phyloP scores from a whole-genome alignment of 306 rosid genomes.

The Morella rubra region DNA sequence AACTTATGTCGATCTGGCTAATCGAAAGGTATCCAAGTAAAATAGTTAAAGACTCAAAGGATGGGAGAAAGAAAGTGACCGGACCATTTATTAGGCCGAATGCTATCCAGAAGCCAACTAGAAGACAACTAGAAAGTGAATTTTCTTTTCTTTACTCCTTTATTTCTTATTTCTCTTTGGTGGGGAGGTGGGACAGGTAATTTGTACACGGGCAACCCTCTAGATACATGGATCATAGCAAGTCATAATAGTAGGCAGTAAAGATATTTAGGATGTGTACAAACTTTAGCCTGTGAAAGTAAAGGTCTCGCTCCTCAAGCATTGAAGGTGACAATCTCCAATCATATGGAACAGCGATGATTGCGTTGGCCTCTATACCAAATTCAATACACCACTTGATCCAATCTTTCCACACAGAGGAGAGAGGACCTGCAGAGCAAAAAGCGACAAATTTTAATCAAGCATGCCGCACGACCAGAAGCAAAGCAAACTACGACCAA shows the following conservation, averaged over 20 bases:
- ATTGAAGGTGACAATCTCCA: conserved; percentile 90
- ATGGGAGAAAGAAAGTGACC: too few species aligned
- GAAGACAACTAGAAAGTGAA: too few species aligned
- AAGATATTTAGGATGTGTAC: conserved; percentile 31
- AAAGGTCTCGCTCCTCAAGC: conserved; percentile 97
- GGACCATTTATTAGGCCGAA: too few species aligned
- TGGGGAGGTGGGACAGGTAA: neutral
- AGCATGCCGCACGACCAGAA: conserved; percentile 15
- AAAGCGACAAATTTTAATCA: neutral
- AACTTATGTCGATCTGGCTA: too few species aligned
- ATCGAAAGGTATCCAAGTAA: too few species aligned
- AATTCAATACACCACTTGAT: conserved; percentile 97
- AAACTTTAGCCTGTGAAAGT: conserved; percentile 95
- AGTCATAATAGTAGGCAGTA: conserved; percentile 5
- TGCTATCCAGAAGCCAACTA: too few species aligned
- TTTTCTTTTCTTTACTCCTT: neutral
- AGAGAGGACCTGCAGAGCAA: conserved; percentile 76
- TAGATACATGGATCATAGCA: conserved; percentile 13
- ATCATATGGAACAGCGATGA: conserved; percentile 95
- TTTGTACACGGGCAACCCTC: conserved; percentile 7
- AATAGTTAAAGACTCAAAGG: too few species aligned
- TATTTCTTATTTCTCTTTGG: neutral
- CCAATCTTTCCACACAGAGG: conserved; percentile 98
- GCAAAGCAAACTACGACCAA: conserved; percentile 1
- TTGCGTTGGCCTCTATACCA: conserved; percentile 95